Evolutionary conservation across 1,284 basidiomycete genomes (phyloP).

Genomic region (Trametes polyzona): DNA sequence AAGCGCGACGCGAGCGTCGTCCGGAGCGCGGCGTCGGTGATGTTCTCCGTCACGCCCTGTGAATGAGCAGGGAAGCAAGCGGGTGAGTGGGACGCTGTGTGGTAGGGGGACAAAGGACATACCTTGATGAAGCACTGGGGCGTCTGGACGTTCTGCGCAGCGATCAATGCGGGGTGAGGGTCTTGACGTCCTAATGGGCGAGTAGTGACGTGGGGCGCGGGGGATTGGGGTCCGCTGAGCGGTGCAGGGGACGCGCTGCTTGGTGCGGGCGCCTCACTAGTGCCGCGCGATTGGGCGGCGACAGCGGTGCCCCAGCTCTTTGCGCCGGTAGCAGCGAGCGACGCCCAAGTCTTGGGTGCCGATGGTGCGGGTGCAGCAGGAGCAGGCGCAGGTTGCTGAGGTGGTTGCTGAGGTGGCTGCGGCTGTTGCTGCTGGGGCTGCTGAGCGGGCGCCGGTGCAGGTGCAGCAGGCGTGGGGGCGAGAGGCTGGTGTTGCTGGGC

Average conservation of each 20-base stretch:
- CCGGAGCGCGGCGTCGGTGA: constrained; percentile 65
- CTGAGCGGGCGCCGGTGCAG: constrained; percentile 50
- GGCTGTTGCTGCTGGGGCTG: constrained; percentile 27
- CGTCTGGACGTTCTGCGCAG: constrained; percentile 66
- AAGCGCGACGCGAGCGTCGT: constrained; percentile 71
- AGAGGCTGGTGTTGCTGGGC: constrained; percentile 49
- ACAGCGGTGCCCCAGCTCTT: constrained; percentile 82
- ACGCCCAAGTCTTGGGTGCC: constrained; percentile 87
- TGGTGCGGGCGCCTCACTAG: constrained; percentile 62
- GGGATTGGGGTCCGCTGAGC: constrained; percentile 53
- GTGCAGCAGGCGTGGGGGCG: constrained; percentile 37
- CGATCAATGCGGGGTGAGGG: constrained; percentile 52
- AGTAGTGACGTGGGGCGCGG: constrained; percentile 44
- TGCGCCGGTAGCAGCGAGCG: constrained; percentile 80
- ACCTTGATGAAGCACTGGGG: constrained; percentile 91
- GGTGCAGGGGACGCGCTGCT: constrained; percentile 48
- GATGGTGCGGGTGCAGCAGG: constrained; percentile 42
- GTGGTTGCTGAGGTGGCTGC: too few relatives aligned
- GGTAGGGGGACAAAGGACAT: constrained; percentile 22
- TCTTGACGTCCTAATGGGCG: constrained; percentile 38
- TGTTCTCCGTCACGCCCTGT: constrained; percentile 75
- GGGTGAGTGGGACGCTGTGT: not conserved
- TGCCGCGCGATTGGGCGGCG: constrained; percentile 72
- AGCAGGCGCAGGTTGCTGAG: constrained; percentile 18
- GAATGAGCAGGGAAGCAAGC: not conserved